These are phyloP conservation scores for Penicillium sp. DNA, from an alignment of 2,329 filamentous ascomycete species.

Conservation along the genomic window DNA sequence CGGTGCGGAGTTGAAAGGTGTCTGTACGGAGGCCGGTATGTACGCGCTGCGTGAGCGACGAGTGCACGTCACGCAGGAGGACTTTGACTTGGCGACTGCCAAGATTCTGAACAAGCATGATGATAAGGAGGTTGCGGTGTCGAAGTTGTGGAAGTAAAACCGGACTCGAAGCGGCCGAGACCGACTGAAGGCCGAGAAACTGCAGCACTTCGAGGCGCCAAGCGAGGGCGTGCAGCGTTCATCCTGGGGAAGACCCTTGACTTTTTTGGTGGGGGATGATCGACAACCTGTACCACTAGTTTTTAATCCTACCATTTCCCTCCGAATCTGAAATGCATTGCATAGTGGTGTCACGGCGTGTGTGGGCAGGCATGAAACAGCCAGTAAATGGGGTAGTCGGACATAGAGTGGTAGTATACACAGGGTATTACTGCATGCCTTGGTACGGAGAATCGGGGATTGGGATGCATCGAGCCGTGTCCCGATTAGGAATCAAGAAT, in stretches of 20 bases:
- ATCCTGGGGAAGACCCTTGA: constrained; percentile 1
- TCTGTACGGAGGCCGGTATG: constrained; percentile 98
- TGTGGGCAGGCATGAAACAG: constrained; percentile 5
- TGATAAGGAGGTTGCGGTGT: constrained; percentile 75
- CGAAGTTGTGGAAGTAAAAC: constrained; percentile 43
- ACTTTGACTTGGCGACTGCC: constrained; percentile 96
- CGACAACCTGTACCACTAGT: constrained; percentile 34
- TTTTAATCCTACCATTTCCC: constrained; percentile 20
- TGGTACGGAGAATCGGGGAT: not conserved
- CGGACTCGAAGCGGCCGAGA: not conserved
- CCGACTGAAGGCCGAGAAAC: not conserved
- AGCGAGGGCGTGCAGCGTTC: constrained; percentile 7
- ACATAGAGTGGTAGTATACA: not conserved
- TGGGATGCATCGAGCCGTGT: not conserved
- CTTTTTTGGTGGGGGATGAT: constrained; percentile 8
- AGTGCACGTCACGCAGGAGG: constrained; percentile 98
- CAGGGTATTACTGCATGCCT: not conserved
- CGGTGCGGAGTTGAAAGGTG: constrained; percentile 95
- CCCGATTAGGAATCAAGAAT: not conserved
- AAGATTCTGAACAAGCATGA: constrained; percentile 99
- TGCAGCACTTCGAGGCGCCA: constrained; percentile 5
- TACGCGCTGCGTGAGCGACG: constrained; percentile 92
- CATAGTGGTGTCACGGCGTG: constrained; percentile 15
- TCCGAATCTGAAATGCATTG: constrained; percentile 1
- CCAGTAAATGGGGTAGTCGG: not conserved